Evolutionary conservation across 495 filamentous ascomycete genomes (phyloP), one percentile per base, ranked within the genome.

Genomic region (Aspergillus heteromorphus): DNA sequence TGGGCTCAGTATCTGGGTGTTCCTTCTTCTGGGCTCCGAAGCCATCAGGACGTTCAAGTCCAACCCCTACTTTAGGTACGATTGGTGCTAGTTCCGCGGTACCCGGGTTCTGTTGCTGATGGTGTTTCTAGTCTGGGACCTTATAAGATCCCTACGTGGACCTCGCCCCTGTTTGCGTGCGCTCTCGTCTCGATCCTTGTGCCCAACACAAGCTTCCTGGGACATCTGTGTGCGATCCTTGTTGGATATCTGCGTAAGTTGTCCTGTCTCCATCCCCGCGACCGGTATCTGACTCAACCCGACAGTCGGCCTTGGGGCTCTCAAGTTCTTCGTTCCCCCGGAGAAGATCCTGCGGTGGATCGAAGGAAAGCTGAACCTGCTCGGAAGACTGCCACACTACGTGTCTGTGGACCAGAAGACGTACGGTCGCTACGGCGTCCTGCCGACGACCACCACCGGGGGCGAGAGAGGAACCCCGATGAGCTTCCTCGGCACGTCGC

Each of bases 391-490:
- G 34, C 90, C 91, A 14, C 87, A 92, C 69, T 97, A 95, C 62
- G 85, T 97, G 14, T 91, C 87, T 17, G 83, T 97, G 11, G 91
- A 97, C 63, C 91, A 96, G 66, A 95, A 95, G 80, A 95, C 87
- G n/a, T 95, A 90, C 63, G 91, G 91, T n/a, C 80, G 91, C 45
- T 95, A 92, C 64, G 91, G 91, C 0, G 88, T 97, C 16, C 73
- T 97, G 18, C 91, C 91, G 1, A 82, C 83, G 0, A 76, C 73
- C 25, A 75, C 65, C 18, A 40, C 65, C 4, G 57, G 54, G 20
- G 65, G 58, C n/a, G 79, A 78, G 45, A 64, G 66, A 40, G 66
- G 69, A 47, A 73, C 79, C n/a, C 75, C 82, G 0, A 69, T 87
- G 72, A 79, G 74, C 45, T 80, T 83, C 56, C 65, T 83, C 40